These are phyloP conservation scores for Gossypioides kirkii DNA, from an alignment of 345 rosid genomes.

Conservation along the genomic window DNA sequence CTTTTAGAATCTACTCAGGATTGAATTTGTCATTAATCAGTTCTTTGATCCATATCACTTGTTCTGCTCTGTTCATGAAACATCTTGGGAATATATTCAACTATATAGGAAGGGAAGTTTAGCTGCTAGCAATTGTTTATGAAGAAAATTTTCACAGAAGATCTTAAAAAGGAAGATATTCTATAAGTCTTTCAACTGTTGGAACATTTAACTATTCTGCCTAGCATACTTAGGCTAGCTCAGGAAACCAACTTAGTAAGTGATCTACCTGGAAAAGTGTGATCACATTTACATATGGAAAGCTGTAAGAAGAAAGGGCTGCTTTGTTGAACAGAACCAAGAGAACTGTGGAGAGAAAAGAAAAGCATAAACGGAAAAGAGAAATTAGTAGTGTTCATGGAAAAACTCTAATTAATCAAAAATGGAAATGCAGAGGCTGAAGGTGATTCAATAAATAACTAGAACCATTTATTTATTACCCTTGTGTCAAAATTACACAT, in stretches of 20 bases:
- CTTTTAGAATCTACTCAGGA: not conserved
- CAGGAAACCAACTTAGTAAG: conserved; percentile 2
- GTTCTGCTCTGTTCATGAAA: not conserved
- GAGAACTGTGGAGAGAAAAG: conserved; percentile 43
- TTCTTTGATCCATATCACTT: not conserved
- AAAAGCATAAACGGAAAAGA: conserved; percentile 12
- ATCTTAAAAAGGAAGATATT: not conserved
- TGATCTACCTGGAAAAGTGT: conserved; percentile 60
- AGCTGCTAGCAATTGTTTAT: not conserved
- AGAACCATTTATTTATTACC: not conserved
- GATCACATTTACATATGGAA: conserved; percentile 58
- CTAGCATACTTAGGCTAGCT: not conserved
- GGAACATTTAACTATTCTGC: conserved; percentile 2
- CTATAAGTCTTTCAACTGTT: not conserved
- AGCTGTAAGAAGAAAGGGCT: conserved; percentile 59
- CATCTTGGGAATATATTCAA: not conserved
- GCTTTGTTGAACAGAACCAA: conserved; percentile 75
- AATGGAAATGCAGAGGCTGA: not conserved
- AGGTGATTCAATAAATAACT: not conserved
- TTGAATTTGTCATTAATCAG: not conserved
- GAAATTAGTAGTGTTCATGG: not conserved
- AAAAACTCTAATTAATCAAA: not conserved
- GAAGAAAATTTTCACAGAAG: not conserved
- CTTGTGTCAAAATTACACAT: not conserved
- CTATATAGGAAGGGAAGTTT: not conserved